A percentile compares a stretch with the other conserved stretches of the same genome.
These are phyloP conservation scores for Lipomyces starkeyi DNA, from an alignment of 805 yeast species.

Conservation along the genomic window DNA sequence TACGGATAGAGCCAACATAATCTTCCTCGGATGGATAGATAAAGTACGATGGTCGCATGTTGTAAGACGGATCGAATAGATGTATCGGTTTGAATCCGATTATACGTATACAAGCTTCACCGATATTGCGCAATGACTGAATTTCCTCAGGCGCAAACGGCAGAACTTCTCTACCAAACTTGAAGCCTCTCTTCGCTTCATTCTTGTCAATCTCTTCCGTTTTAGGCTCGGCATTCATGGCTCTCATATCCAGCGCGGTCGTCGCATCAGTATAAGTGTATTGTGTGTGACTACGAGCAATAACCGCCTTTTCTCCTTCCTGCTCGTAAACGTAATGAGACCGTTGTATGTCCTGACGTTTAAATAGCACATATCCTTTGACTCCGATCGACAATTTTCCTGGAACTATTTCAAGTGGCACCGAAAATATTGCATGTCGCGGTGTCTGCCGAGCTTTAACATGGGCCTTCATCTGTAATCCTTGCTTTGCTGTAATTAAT, in stretches of 20 bases:
- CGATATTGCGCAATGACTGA: constrained; percentile 47
- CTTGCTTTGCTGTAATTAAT: constrained; percentile 35
- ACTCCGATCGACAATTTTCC: constrained; percentile 66
- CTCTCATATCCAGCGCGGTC: neutral
- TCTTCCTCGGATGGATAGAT: constrained; percentile 70
- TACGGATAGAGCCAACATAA: constrained; percentile 65
- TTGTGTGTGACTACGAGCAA: constrained; percentile 48
- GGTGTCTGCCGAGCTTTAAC: constrained; percentile 66
- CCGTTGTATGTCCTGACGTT: constrained; percentile 59
- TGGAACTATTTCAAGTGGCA: constrained; percentile 53
- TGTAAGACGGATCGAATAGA: constrained; percentile 56
- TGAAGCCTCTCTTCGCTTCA: constrained; percentile 49
- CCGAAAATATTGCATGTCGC: constrained; percentile 63
- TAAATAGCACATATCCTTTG: constrained; percentile 70
- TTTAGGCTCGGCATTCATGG: neutral
- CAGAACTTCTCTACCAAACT: constrained; percentile 56
- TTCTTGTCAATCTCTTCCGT: constrained; percentile 28
- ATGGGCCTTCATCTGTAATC: constrained; percentile 45
- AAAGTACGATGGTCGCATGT: constrained; percentile 61
- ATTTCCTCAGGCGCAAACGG: constrained; percentile 50
- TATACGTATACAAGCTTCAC: constrained; percentile 61
- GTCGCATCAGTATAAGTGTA: neutral
- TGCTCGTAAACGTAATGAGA: constrained; percentile 58
- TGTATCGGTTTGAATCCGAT: constrained; percentile 66
- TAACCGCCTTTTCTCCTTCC: constrained; percentile 56